These are phyloP conservation scores for Talaromyces sp. DNA, from an alignment of 2,329 filamentous ascomycete species.

Conservation along the genomic window DNA sequence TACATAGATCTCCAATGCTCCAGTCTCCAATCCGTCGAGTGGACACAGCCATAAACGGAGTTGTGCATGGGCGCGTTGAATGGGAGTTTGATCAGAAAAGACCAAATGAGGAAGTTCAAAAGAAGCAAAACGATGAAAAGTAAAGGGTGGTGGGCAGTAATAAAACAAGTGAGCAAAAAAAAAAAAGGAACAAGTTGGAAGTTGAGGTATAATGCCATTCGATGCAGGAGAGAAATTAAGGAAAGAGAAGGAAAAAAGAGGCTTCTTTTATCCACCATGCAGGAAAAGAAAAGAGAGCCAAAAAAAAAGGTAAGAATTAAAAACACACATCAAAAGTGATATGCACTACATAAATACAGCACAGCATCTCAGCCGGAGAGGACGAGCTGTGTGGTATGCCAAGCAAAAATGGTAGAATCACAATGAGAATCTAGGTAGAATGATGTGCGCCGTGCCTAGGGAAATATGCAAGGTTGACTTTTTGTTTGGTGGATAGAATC, in stretches of 20 bases:
- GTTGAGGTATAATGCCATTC: not conserved
- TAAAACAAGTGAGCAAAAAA: not conserved
- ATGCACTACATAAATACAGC: not conserved
- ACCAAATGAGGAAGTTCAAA: not conserved
- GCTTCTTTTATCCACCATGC: not conserved
- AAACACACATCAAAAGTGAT: not conserved
- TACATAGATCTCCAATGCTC: not conserved
- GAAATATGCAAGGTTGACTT: not conserved
- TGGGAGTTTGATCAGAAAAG: not conserved
- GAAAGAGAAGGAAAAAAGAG: not conserved
- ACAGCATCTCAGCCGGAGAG: not conserved
- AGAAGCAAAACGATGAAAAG: not conserved
- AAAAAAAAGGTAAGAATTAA: not conserved
- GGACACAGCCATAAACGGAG: not conserved
- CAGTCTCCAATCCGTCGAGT: not conserved
- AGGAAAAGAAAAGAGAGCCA: not conserved
- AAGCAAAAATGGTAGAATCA: not conserved
- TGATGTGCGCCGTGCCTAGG: not conserved
- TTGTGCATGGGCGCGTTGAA: not conserved
- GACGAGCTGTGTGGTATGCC: not conserved
- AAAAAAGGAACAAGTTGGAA: not conserved
- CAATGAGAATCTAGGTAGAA: not conserved
- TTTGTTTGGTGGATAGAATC: conserved; percentile 5
- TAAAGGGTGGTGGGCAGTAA: not conserved
- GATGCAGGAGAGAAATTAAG: not conserved